Conservation (phyloP, 257 asterid species). For the Henckelia pumila region DNA sequence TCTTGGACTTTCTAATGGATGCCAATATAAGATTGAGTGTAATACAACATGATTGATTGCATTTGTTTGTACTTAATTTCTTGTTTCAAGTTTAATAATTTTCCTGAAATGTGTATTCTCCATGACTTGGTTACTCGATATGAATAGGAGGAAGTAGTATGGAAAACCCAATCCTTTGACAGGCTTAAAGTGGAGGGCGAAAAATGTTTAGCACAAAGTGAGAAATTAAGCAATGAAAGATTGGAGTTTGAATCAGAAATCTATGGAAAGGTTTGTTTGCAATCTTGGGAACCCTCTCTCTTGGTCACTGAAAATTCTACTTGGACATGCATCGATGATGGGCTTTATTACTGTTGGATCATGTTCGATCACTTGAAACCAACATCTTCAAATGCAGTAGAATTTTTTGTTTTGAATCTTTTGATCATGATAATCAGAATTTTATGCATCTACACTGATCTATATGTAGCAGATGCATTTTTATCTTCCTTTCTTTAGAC, state of each 20-base stretch:
- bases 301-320: neutral
- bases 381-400: too few relatives aligned
- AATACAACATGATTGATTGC: slow-evolving; percentile 30
- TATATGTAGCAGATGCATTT: neutral
- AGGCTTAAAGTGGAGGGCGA: slow-evolving; percentile 72
- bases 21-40: slow-evolving; percentile 84
- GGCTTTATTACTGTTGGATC: neutral
- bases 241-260: slow-evolving; percentile 72
- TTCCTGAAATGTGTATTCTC: neutral
- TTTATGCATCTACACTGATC: neutral
- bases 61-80: neutral
- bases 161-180: slow-evolving; percentile 60
- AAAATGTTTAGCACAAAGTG: slow-evolving; percentile 77
- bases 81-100: neutral
- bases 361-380: neutral
- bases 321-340: neutral
- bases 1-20: slow-evolving; percentile 93
- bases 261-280: slow-evolving; percentile 60
- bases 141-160: slow-evolving; percentile 80
- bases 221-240: slow-evolving; percentile 63
- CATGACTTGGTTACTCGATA: slow-evolving; percentile 20
- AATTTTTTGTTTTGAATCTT: too few relatives aligned
- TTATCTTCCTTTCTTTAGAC: neutral
- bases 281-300: neutral
- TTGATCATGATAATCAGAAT: too few relatives aligned